Conservation (phyloP, 306 rosid species). For the Acacia melanoxylon region DNA sequence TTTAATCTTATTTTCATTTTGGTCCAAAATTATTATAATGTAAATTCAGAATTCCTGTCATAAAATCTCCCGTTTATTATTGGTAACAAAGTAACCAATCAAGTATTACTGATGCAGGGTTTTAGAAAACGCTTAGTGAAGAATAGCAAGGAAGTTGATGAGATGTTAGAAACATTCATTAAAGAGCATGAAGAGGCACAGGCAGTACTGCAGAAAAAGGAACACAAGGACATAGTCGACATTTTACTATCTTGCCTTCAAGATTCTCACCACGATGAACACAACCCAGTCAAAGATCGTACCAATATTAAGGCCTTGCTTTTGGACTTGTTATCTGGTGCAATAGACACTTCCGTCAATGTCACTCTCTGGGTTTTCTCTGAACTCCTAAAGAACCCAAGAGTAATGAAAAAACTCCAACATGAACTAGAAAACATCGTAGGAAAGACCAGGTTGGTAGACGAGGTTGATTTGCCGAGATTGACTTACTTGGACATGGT, state of each 20-base stretch:
- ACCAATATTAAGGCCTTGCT: slow-evolving; percentile 44
- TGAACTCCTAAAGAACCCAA: neutral
- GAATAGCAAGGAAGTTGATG: slow-evolving; percentile 24
- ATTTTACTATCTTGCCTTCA: slow-evolving; percentile 29
- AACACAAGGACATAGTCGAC: slow-evolving; percentile 31
- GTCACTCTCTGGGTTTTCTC: slow-evolving; percentile 11
- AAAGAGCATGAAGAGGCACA: slow-evolving; percentile 35
- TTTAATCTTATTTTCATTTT: too few relatives aligned
- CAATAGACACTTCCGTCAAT: slow-evolving; percentile 31
- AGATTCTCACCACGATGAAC: slow-evolving; percentile 30
- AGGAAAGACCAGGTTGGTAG: neutral
- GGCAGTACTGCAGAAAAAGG: neutral
- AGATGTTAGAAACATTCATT: slow-evolving; percentile 34
- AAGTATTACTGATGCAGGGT: slow-evolving; percentile 21
- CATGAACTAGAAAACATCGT: neutral
- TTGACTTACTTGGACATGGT: neutral
- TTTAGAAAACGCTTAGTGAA: slow-evolving; percentile 29
- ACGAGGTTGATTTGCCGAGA: neutral
- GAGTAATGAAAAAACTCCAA: neutral
- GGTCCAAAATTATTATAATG: too few relatives aligned
- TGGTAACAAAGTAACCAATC: neutral
- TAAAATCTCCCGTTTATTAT: neutral
- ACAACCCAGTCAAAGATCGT: slow-evolving; percentile 19
- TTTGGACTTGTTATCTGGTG: slow-evolving; percentile 33
- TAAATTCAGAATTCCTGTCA: too few relatives aligned